Conservation (phyloP, 257 asterid genomes). For the Lantana camara region DNA sequence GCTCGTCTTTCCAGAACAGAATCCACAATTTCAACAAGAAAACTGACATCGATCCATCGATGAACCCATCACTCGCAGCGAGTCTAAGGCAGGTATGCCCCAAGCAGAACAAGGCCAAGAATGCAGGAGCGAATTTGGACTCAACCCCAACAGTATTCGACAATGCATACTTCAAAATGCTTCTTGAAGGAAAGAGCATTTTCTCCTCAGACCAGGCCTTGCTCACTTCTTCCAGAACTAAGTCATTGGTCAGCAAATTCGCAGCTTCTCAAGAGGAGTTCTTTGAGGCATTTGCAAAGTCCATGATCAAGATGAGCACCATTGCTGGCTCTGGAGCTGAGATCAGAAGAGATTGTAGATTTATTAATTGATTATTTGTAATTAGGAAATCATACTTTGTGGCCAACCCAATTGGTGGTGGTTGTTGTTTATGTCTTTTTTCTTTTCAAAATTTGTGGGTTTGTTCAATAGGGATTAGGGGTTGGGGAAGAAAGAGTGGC, state of each 20-base stretch:
- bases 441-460: no score
- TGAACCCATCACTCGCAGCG: constrained; percentile 61
- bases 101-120: constrained; percentile 56
- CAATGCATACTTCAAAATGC: constrained; percentile 68
- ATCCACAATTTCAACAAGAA: constrained; percentile 66
- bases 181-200: constrained; percentile 64
- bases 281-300: constrained; percentile 53
- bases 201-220: constrained; percentile 80
- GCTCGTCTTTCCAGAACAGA: constrained; percentile 84
- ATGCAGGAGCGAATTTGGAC: constrained; percentile 67
- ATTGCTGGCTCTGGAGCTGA: constrained; percentile 62
- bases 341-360: constrained; percentile 57
- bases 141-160: constrained; percentile 65
- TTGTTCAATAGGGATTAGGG: no score
- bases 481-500: no score
- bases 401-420: background rate
- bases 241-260: constrained; percentile 55
- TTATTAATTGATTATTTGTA: constrained; percentile 33
- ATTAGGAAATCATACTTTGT: background rate
- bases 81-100: constrained; percentile 62
- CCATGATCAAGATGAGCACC: constrained; percentile 90
- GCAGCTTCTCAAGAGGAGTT: constrained; percentile 59
- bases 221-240: constrained; percentile 46
- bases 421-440: constrained; percentile 4
- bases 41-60: constrained; percentile 57